A percentile compares a stretch with the other conserved stretches of the same genome.
These are phyloP conservation scores for Vanrija humicola DNA, from an alignment of 1,284 basidiomycete genomes.

Conservation along the genomic window DNA sequence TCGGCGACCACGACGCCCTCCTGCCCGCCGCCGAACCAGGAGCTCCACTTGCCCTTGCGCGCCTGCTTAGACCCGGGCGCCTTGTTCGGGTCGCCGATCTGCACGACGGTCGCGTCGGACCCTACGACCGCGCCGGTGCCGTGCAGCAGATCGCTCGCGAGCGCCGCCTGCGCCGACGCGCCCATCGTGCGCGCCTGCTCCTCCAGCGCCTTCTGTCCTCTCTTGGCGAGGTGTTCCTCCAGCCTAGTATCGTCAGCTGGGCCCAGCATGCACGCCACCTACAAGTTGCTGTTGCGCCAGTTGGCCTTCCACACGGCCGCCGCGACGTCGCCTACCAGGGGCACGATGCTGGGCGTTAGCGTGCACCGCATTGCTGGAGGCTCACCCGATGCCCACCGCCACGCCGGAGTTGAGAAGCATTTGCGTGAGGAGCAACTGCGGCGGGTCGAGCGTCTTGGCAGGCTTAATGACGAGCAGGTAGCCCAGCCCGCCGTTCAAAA, in stretches of 20 bases:
- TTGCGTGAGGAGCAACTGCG: constrained; percentile 61
- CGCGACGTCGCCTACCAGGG: constrained; percentile 71
- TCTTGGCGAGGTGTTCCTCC: constrained; percentile 42
- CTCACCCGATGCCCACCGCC: constrained; percentile 61
- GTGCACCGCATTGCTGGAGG: neutral
- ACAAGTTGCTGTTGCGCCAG: constrained; percentile 67
- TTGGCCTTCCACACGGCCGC: constrained; percentile 81
- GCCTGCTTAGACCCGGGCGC: no score
- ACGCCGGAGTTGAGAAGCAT: constrained; percentile 80
- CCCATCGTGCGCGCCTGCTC: neutral
- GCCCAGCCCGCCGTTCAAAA: constrained; percentile 53
- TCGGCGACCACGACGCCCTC: no score
- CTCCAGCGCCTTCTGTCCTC: constrained; percentile 40
- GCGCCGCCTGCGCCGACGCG: neutral
- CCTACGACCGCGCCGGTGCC: neutral
- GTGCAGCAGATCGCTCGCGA: neutral
- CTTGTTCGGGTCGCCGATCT: no score
- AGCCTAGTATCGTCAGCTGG: constrained; percentile 20
- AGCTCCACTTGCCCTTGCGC: constrained; percentile 4
- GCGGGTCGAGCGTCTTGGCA: constrained; percentile 61
- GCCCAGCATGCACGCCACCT: constrained; percentile 7
- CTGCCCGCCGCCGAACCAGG: constrained; percentile 22
- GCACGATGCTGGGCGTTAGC: constrained; percentile 55
- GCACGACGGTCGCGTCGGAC: neutral
- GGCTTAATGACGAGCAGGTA: constrained; percentile 75